Evolutionary conservation across 345 rosid species (phyloP).

Genomic region (Balakata baccata): DNA sequence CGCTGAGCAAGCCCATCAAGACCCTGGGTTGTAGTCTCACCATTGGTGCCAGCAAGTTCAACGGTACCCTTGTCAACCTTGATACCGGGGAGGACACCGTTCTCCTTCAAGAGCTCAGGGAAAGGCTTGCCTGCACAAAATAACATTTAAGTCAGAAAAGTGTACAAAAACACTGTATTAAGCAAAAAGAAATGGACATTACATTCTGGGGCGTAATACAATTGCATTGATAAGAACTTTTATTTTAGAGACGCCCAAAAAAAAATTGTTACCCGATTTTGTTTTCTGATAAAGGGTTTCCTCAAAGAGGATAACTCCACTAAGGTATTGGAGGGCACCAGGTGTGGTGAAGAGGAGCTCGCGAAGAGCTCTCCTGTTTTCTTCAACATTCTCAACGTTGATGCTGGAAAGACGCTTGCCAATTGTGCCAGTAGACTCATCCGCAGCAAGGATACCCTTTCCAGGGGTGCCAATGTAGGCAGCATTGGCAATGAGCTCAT

Average conservation of each 20-base stretch:
- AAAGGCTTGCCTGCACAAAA: constrained; percentile 61
- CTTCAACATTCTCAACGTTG: constrained; percentile 76
- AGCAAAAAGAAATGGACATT: background rate
- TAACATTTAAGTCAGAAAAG: background rate
- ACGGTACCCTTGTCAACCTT: constrained; percentile 92
- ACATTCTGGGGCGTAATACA: too few relatives aligned
- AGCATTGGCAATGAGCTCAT: constrained; percentile 79
- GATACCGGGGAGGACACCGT: constrained; percentile 89
- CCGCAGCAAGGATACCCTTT: constrained; percentile 96
- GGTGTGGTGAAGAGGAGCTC: constrained; percentile 88
- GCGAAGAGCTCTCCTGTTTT: constrained; percentile 81
- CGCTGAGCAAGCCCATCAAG: constrained; percentile 85
- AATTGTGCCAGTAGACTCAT: constrained; percentile 95
- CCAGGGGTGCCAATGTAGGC: constrained; percentile 98
- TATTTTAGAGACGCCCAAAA: too few relatives aligned
- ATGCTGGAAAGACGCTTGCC: constrained; percentile 93
- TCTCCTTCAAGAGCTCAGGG: constrained; percentile 74
- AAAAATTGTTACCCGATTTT: constrained; percentile 45
- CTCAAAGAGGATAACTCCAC: constrained; percentile 82
- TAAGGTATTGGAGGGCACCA: constrained; percentile 61
- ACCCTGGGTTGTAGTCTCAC: constrained; percentile 92
- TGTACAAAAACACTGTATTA: background rate
- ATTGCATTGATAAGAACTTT: background rate
- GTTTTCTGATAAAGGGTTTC: constrained; percentile 86
- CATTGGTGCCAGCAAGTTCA: constrained; percentile 75